phyloP scores from a whole-genome alignment of 768 basidiomycete genomes.

The Trichaptum fuscoviolaceum region DNA sequence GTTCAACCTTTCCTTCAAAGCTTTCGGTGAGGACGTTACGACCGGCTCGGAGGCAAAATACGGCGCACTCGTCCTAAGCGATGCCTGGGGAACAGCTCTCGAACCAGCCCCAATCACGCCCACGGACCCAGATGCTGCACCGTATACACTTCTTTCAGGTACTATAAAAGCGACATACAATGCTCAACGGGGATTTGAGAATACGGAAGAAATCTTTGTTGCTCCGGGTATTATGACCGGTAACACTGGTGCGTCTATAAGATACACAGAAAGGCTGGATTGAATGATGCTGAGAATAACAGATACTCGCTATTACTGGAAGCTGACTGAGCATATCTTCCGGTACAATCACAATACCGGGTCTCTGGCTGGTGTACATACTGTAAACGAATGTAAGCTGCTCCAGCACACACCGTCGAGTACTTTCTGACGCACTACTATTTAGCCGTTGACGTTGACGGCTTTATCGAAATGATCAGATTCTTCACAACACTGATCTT shows the following conservation, averaged over 20 bases:
- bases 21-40: slow-evolving; percentile 45
- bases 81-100: slow-evolving; percentile 43
- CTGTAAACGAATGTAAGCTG: slow-evolving; percentile 29
- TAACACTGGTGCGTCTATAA: slow-evolving; percentile 33
- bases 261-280: not conserved
- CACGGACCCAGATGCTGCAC: slow-evolving; percentile 26
- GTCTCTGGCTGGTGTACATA: slow-evolving; percentile 18
- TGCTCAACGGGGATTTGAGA: slow-evolving; percentile 32
- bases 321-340: slow-evolving; percentile 55
- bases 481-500: slow-evolving; percentile 41
- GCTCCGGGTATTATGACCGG: slow-evolving; percentile 55
- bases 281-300: not conserved
- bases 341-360: slow-evolving; percentile 50
- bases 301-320: slow-evolving; percentile 58
- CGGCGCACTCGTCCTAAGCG: slow-evolving; percentile 46
- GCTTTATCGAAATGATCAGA: slow-evolving; percentile 35
- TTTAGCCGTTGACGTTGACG: slow-evolving; percentile 27
- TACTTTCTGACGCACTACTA: not conserved
- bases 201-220: slow-evolving; percentile 31
- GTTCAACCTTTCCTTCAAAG: slow-evolving; percentile 54
- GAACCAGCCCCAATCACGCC: slow-evolving; percentile 69
- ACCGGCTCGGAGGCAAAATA: slow-evolving; percentile 24
- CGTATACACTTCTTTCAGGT: slow-evolving; percentile 50
- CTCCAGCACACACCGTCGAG: slow-evolving; percentile 16
- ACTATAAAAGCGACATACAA: slow-evolving; percentile 56